These are phyloP conservation scores for Aspergillus cavernicola DNA, from an alignment of 495 filamentous ascomycete genomes.

Conservation along the genomic window DNA sequence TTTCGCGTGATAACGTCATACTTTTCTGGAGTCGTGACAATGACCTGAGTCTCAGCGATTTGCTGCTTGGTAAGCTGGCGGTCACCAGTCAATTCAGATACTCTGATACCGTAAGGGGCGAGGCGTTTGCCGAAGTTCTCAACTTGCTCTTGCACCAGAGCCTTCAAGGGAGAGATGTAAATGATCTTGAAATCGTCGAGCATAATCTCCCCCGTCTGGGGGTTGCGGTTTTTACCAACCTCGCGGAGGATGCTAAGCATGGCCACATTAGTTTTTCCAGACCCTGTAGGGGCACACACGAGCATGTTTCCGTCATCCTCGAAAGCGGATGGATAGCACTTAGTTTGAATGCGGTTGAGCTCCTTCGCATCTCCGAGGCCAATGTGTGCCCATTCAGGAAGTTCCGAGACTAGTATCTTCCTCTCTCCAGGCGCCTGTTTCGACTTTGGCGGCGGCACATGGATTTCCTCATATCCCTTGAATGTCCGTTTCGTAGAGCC, in stretches of 20 bases:
- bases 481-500: constrained; percentile 92
- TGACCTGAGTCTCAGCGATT: constrained; percentile 96
- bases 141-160: constrained; percentile 93
- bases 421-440: constrained; percentile 75
- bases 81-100: constrained; percentile 93
- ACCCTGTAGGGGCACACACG: constrained; percentile 94
- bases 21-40: constrained; percentile 98
- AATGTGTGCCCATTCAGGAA: constrained; percentile 86
- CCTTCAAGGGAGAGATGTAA: constrained; percentile 92
- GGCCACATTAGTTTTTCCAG: constrained; percentile 97
- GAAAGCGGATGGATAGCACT: constrained; percentile 87
- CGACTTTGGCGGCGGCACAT: constrained; percentile 86
- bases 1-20: constrained; percentile 99
- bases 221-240: constrained; percentile 91
- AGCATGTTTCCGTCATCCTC: constrained; percentile 96
- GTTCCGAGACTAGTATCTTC: constrained; percentile 73
- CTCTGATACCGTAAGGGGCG: constrained; percentile 85
- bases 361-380: constrained; percentile 80
- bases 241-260: constrained; percentile 96
- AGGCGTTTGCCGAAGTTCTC: constrained; percentile 93
- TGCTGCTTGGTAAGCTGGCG: constrained; percentile 98
- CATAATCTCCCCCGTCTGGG: constrained; percentile 81
- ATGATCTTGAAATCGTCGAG: constrained; percentile 97
- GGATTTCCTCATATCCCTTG: constrained; percentile 98
- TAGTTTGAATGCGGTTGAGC: constrained; percentile 92